Base-by-base conservation (phyloP, 257 asterid genomes). In the Oldenlandia corymbosa region DNA sequence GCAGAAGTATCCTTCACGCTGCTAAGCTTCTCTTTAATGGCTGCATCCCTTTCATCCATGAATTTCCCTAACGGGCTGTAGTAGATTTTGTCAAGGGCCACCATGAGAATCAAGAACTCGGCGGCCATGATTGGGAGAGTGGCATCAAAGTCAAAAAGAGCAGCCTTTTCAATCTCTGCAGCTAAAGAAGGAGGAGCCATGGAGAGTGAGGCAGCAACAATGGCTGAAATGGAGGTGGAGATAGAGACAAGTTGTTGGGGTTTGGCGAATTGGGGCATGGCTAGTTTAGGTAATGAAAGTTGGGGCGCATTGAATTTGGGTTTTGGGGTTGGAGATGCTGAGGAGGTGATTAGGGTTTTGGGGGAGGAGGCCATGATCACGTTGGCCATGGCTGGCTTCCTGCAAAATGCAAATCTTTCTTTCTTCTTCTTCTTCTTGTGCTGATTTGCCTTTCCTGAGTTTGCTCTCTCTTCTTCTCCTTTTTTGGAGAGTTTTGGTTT, bases 31-130 rank as follows among this genome's bases (percentile, higher is more conserved):
- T 82, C 99, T 5, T 88, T 76, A 6, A 87, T 92, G 10, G 80
- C 81, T 11, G 95, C 85, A 76, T 92, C 96, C 32, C 99, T 84
- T 49, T 82, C 85, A 46, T 92, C 99, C 99, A 89, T 89, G 85
- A 92, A 92, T 3, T 82, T 85, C 20, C 99, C 97, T 3, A 92
- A 75, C 2, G 96, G 97, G 45, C 77, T 23, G 87, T 75, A 92
- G 83, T 85, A 92, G 3, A 92, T 16, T 82, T 89, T 92, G 94
- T 92, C 99, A 34, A 89, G 57, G 4, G 99, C 99, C 51, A 92
- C 68, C 97, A 87, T 84, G 30, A 92, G 96, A 76, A 92, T 66
- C 31, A 92, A 69, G 72, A 92, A 89, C 18, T 92, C 91, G 1
- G 47, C 74, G 10, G 83, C 85, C 5, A 89, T 89, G 79, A 85